These are phyloP conservation scores for Ceratocystis diversiconidia DNA, from an alignment of 2,329 filamentous ascomycete genomes.

Conservation along the genomic window DNA sequence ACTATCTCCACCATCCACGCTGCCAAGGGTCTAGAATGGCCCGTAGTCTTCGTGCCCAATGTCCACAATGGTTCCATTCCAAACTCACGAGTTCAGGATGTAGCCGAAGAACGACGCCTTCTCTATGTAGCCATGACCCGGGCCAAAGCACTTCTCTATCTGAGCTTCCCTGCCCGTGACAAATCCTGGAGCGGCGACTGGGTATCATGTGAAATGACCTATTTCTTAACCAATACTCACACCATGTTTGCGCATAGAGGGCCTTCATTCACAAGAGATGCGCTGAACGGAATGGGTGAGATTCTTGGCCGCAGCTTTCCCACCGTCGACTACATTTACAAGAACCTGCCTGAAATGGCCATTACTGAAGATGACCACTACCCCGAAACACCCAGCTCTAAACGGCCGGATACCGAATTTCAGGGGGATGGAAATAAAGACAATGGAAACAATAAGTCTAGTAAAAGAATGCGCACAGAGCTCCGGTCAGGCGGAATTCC, in stretches of 20 bases:
- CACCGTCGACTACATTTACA: constrained; percentile 38
- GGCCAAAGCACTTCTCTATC: constrained; percentile 70
- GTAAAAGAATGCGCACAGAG: constrained; percentile 17
- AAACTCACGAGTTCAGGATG: constrained; percentile 71
- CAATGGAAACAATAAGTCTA: constrained; percentile 21
- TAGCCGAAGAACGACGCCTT: constrained; percentile 72
- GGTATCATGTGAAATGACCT: constrained; percentile 19
- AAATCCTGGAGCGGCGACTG: background rate
- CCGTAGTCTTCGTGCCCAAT: constrained; percentile 81
- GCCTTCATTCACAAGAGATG: constrained; percentile 49
- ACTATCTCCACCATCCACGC: constrained; percentile 95
- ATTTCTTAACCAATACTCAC: constrained; percentile 22
- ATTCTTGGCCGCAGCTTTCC: constrained; percentile 55
- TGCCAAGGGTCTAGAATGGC: constrained; percentile 93
- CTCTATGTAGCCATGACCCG: constrained; percentile 96
- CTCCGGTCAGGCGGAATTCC: constrained; percentile 21
- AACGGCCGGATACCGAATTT: constrained; percentile 20
- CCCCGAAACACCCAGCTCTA: constrained; percentile 44
- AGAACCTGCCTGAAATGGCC: constrained; percentile 38
- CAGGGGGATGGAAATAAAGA: background rate
- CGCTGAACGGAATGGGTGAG: constrained; percentile 51
- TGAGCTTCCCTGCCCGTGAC: constrained; percentile 51
- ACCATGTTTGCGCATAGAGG: constrained; percentile 43
- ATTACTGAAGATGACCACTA: constrained; percentile 53
- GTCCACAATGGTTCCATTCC: constrained; percentile 85